Base-by-base conservation (phyloP, 768 basidiomycete species). In the Russula vinacea region DNA sequence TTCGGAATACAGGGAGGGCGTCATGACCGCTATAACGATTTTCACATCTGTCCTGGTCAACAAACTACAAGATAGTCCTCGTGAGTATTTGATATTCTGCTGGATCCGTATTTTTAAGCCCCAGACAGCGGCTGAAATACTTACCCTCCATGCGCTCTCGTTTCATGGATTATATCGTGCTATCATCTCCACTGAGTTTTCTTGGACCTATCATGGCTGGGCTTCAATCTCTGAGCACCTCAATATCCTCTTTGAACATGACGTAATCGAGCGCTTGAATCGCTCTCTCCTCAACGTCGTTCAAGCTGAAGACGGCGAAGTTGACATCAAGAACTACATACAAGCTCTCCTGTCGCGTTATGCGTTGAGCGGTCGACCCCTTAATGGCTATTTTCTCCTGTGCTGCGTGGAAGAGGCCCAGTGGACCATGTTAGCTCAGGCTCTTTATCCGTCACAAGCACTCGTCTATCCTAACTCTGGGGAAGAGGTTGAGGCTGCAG, bases 101-200 rank as follows among this genome's bases (percentile, higher is more conserved):
- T 26, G 17, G 35, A 19, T n/a, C 10, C 9, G 35, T 17, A 13
- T 60, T 19, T 11, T 10, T 26, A 16, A 47, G 14, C 11, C 39
- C 11, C 49, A 24, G 49, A 22, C 66, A 94, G 92, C 89, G 0
- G 76, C 85, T n/a, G 81, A 84, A 64, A 79, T 91, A 39, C 77
- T 95, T 22, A 85, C 86, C 1, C 90, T 92, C 65, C 75, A 88
- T 40, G 86, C 87, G 22, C 94, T 93, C 7, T 84, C 89, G 17
- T 78, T 96, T 49, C 92, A 95, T 73, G 94, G 94, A 8, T 77
- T 94, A 33, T 92, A 92, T 73, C 85, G 94, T 40, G 92, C 94
- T 6, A 83, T 94, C 64, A 90, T 85, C 51, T 90, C 90, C 4
- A 88, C 87, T 2, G 79, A 85, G 1, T 92, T 89, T 71, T 77